These are phyloP conservation scores for Oryza nivara DNA, from an alignment of 176 grass and related monocot genomes.

Conservation along the genomic window DNA sequence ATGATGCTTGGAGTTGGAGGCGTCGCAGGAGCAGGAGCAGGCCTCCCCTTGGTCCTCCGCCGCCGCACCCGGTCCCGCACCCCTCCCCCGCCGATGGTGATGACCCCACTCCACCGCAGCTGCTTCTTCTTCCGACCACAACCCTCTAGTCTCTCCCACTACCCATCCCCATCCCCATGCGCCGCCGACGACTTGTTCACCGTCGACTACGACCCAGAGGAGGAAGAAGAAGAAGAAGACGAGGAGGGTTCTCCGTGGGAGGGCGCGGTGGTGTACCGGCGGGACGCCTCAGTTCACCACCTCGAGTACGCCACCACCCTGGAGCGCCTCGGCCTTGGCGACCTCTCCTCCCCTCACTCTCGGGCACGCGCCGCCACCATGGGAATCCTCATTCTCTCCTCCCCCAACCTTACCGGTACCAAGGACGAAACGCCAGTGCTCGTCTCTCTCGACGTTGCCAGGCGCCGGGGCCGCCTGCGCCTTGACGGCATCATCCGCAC, in stretches of 20 bases:
- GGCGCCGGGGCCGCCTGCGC: slow-evolving; percentile 61
- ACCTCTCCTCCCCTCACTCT: slow-evolving; percentile 56
- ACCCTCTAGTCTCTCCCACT: not conserved
- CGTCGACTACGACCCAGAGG: slow-evolving; percentile 38
- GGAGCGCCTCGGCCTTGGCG: slow-evolving; percentile 67
- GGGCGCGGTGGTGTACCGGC: slow-evolving; percentile 71
- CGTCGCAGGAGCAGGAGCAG: not conserved
- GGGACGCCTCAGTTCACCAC: slow-evolving; percentile 65
- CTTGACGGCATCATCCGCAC: slow-evolving; percentile 81
- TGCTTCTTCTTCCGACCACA: not conserved
- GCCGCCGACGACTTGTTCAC: slow-evolving; percentile 37
- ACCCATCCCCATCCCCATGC: not conserved
- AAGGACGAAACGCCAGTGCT: slow-evolving; percentile 59
- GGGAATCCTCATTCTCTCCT: slow-evolving; percentile 47
- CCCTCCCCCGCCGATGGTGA: too few species aligned
- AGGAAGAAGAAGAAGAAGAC: not conserved
- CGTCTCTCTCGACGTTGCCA: slow-evolving; percentile 66
- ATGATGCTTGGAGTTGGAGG: not conserved
- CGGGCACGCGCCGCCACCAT: slow-evolving; percentile 55
- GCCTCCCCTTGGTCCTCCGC: too few species aligned
- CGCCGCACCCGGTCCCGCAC: too few species aligned
- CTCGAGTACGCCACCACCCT: slow-evolving; percentile 73
- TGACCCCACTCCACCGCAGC: not conserved
- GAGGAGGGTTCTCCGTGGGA: slow-evolving; percentile 60
- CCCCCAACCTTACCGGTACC: too few species aligned